phyloP scores from a whole-genome alignment of 129 eudicot species.

The sunflower (Helianthus annuus) region HanXRQr2.0-SUNRISE NC_035435.2:161184052-161184551 shows the following conservation, averaged over 20 bases:
- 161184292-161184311: background rate
- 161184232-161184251: background rate
- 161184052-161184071: too few species aligned
- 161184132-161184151: too few species aligned
- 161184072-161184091: too few species aligned
- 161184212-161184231: too few species aligned
- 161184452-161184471: slow-evolving; percentile 12
- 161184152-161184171: too few species aligned
- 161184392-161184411: slow-evolving; percentile 28
- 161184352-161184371: slow-evolving; percentile 24
- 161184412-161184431: slow-evolving; percentile 33
- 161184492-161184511: slow-evolving; percentile 2
- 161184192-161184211: too few species aligned
- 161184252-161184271: too few species aligned
- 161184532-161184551: background rate
- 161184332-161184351: slow-evolving; percentile 11
- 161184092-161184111: too few species aligned
- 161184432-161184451: slow-evolving; percentile 16
- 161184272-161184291: background rate
- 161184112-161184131: too few species aligned
- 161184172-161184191: too few species aligned
- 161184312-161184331: slow-evolving; percentile 23
- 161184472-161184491: background rate
- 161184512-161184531: background rate
- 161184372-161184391: slow-evolving; percentile 16